These are phyloP conservation scores for Leccinum pachyderme DNA, from an alignment of 1,284 basidiomycete genomes.

Conservation along the genomic window DNA sequence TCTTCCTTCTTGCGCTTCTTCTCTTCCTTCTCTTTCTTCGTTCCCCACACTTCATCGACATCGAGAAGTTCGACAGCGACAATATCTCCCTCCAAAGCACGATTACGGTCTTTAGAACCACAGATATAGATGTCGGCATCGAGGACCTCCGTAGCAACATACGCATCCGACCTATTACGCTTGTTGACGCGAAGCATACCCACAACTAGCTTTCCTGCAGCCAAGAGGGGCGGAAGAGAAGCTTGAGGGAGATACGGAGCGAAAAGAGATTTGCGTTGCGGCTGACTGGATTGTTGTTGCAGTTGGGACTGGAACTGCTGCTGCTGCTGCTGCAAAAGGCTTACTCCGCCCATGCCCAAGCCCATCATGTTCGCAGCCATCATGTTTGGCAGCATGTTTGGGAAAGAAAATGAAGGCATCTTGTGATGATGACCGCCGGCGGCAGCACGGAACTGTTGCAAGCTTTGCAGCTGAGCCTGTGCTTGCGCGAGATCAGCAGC, in stretches of 20 bases:
- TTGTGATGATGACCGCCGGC: slow-evolving; percentile 94
- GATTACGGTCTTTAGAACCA: slow-evolving; percentile 98
- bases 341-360: slow-evolving; percentile 76
- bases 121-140: slow-evolving; percentile 99
- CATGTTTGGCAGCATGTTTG: slow-evolving; percentile 94
- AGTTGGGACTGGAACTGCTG: slow-evolving; percentile 87
- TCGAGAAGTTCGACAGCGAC: slow-evolving; percentile 98
- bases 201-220: slow-evolving; percentile 98
- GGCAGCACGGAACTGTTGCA: slow-evolving; percentile 96
- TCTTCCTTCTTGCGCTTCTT: slow-evolving; percentile 99
- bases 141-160: slow-evolving; percentile 98
- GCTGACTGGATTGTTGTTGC: slow-evolving; percentile 85
- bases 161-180: slow-evolving; percentile 97
- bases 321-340: slow-evolving; percentile 82
- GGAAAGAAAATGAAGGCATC: slow-evolving; percentile 97
- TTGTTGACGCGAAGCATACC: slow-evolving; percentile 98
- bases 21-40: slow-evolving; percentile 99
- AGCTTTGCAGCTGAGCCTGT: slow-evolving; percentile 94
- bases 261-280: slow-evolving; percentile 97
- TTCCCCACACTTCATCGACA: slow-evolving; percentile 97
- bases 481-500: slow-evolving; percentile 87
- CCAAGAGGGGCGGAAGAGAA: slow-evolving; percentile 92
- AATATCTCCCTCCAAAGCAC: slow-evolving; percentile 97
- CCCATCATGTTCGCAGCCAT: slow-evolving; percentile 96
- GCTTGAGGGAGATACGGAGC: slow-evolving; percentile 99